A percentile compares a stretch with the other conserved stretches of the same genome.
phyloP scores from a whole-genome alignment of 805 yeast species.

The Hanseniaspora meyeri region DNA sequence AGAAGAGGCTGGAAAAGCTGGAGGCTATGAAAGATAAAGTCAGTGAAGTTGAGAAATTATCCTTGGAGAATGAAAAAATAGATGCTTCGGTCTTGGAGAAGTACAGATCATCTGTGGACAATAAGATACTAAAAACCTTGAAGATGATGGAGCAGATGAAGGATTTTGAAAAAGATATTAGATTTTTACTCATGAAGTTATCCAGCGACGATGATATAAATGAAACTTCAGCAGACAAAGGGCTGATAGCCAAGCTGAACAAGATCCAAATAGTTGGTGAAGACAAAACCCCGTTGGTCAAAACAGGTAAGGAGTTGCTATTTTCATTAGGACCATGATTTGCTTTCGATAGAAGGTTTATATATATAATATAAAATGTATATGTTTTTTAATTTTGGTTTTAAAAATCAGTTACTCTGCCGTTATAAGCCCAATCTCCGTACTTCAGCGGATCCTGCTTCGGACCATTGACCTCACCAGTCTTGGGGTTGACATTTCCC shows the following conservation, averaged over 20 bases:
- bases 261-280: background rate
- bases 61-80: background rate
- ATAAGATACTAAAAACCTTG: background rate
- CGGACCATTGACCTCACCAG: conserved; percentile 96
- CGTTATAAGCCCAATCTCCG: conserved; percentile 90
- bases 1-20: background rate
- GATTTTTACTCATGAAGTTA: background rate
- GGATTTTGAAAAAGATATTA: background rate
- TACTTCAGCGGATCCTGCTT: conserved; percentile 90
- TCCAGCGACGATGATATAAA: background rate
- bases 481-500: conserved; percentile 82
- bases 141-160: background rate
- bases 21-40: background rate
- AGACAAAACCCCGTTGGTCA: background rate
- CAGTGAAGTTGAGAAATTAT: background rate
- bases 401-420: conserved; percentile 88
- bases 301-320: background rate
- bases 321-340: background rate
- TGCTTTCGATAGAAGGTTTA: background rate
- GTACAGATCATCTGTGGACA: background rate
- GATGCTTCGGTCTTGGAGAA: background rate
- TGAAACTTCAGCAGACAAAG: background rate
- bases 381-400: background rate
- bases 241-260: background rate
- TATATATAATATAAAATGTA: no score